Evolutionary conservation across 768 basidiomycete genomes (phyloP), one percentile per base, ranked within the genome.

Genomic region (Amanita exitialis): DNA sequence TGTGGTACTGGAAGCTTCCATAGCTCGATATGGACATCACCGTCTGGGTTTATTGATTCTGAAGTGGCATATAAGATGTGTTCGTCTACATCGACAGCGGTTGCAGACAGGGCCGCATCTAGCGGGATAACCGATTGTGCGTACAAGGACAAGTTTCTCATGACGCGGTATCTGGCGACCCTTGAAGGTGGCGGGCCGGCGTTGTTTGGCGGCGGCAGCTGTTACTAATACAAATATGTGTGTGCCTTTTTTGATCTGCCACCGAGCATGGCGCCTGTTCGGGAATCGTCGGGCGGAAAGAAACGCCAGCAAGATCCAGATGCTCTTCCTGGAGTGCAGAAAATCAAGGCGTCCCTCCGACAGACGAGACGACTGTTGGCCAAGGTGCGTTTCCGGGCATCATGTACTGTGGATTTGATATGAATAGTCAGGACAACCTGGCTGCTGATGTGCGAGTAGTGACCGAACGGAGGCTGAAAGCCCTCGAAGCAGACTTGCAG

Each of bases 381-480:
- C 21, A 93, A 86, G 75, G 88, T 87, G 37, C 53, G 65, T 56
- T 13, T 18, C 44, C 9, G 3, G 44, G 28, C 8, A 43, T 44
- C 2, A n/a, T 9, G 23, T 7, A 4, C 42, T 6, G 8, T 13
- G 18, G 23, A 43, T 25, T 23, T 51, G 6, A 50, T 41, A 36
- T 21, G 43, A 15, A 23, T 49, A 23, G 21, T 16, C 51, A 90
- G 83, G 86, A 91, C 37, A 85, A 75, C 27, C 68, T 97, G 2
- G 86, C 84, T n/a, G 88, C 94, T 10, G 79, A 94, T 62, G 79
- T 90, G 4, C 77, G 88, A 42, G 78, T 90, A 2, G 83, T 80
- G 58, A 85, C 91, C 0, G 87, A 95, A 65, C 77, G 94, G 43
- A 74, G 88, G 52, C 61, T 89, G 36, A 84, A 79, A 59, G 75